Base-by-base conservation (phyloP, 2,329 filamentous ascomycete genomes). In the Botryotinia globosa region DNA sequence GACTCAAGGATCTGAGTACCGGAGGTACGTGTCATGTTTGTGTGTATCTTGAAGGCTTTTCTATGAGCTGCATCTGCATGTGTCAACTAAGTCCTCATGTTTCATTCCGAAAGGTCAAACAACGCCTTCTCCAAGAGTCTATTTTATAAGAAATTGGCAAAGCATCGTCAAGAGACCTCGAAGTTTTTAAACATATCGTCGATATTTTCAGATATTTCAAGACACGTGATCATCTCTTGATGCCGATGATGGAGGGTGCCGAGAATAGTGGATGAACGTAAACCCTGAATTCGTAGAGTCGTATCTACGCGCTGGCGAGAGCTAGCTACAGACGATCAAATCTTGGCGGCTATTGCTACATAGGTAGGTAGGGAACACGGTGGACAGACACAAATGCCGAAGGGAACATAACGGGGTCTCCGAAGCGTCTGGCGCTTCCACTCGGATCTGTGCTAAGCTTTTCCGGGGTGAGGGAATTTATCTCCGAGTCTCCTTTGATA, bases 111-210 rank as follows among this genome's bases (percentile, higher is more conserved):
- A 39, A 8, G 22, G 22, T 25, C 32, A 25, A 61, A 25, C 58
- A 25, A 0, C 2, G 12, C 9, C 4, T 37, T 18, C 0, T 18
- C 6, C 5, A 0, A 4, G 0, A 29, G 5, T 9, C 58, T 25
- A 16, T 18, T 1, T n/a, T 4, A 3, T 1, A 16, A 1, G 25
- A 32, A 1, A 12, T 1, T 10, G 4, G 0, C 12, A n/a, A 3
- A n/a, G 14, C 18, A 32, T 12, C 22, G 6, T 14, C 37, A 16
- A 29, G 14, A 8, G 25, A 66, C 14, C 14, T 5, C 16, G 7
- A 51, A 20, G 7, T 4, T 20, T n/a, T 39, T 44, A 51, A 16
- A 4, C 10, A 37, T 5, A 37, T 51, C 32, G 5, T 25, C 9
- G 5, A 37, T 8, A 20, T n/a, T 45, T 1, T 10, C 4, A 37